Conservation (phyloP, 1,284 basidiomycete species). For the Violaceomyces palustris region DNA sequence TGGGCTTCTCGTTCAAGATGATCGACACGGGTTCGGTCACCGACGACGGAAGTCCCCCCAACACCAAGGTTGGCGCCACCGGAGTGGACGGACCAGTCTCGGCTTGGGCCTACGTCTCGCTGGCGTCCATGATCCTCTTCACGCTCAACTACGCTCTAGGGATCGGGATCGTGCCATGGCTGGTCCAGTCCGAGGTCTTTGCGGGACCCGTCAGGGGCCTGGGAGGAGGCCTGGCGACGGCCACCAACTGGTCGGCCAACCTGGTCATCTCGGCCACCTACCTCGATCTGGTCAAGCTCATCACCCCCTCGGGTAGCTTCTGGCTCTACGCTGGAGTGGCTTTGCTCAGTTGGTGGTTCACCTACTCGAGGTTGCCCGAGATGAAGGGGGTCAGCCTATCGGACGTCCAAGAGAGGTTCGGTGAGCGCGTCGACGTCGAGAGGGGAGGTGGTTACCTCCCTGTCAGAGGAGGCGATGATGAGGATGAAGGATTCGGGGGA, state of each 20-base stretch:
- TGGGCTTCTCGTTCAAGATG: conserved; percentile 23
- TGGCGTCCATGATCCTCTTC: conserved; percentile 25
- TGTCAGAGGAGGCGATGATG: too few relatives aligned
- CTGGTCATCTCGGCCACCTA: conserved; percentile 27
- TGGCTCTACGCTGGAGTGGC: conserved; percentile 24
- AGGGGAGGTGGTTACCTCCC: too few relatives aligned
- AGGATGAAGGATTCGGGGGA: too few relatives aligned
- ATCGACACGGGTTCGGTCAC: conserved; percentile 14
- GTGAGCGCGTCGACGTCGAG: too few relatives aligned
- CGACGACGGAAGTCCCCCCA: neutral
- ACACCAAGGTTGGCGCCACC: too few relatives aligned
- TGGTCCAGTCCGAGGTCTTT: conserved; percentile 41
- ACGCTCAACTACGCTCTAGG: conserved; percentile 41
- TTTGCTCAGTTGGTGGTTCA: conserved; percentile 29
- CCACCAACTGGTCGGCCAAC: conserved; percentile 35
- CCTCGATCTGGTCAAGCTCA: conserved; percentile 23
- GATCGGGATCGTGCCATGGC: conserved; percentile 40
- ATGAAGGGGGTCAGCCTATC: conserved; percentile 20
- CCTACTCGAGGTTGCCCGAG: conserved; percentile 33
- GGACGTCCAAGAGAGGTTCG: conserved; percentile 8
- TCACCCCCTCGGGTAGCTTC: conserved; percentile 28
- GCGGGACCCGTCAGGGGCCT: conserved; percentile 21
- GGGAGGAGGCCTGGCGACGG: conserved; percentile 31
- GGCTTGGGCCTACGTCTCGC: conserved; percentile 27
- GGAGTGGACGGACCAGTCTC: too few relatives aligned